Base-by-base conservation (phyloP, 495 filamentous ascomycete genomes). In the Glonium stellatum region DNA sequence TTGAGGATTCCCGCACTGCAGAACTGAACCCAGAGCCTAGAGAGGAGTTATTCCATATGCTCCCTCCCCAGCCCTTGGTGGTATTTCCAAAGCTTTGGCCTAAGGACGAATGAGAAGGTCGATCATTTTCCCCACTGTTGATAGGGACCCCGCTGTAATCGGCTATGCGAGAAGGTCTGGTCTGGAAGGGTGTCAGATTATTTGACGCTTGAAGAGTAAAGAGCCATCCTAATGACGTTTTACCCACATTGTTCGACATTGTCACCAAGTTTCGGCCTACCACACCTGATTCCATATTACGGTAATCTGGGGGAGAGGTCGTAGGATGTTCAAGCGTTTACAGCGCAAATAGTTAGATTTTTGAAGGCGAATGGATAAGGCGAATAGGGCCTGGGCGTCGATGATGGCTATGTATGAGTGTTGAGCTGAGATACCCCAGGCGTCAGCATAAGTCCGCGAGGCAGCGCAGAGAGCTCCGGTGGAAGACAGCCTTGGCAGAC, bases 31-130 rank as follows among this genome's bases (percentile, higher is more conserved):
- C 75, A 66, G 73, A 74, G 57, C 78, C 74, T 52, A 84, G 78
- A 44, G 75, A 71, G 42, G 68, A 71, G 67, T 76, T 82, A 41
- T 79, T 77, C 85, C 85, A 89, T 21, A 89, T 87, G 36, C 75
- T 81, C 63, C 68, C 76, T 60, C 69, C 76, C 75, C 82, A 83
- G 73, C 78, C 79, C 19, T 74, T 65, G 42, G 76, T 78, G 54
- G 73, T 69, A 70, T 68, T 72, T 42, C 74, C 69, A 69, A 81
- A 77, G 36, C 76, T 69, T 37, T 74, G 75, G 52, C 76, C 69
- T 67, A 80, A 71, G 59, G 61, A 51, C 25, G 72, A 60, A 50
- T 71, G 67, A 56, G 67, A 55, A 8, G 61, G n/a, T 27, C 60
- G 60, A 23, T 67, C 64, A 48, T 48, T 52, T n/a, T 63, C 60